Percentiles rank a stretch among this genome's conserved stretches.
These are phyloP conservation scores for Crithidia mellificae DNA, from an alignment of 208 protist genomes.

Conservation along the genomic window DNA sequence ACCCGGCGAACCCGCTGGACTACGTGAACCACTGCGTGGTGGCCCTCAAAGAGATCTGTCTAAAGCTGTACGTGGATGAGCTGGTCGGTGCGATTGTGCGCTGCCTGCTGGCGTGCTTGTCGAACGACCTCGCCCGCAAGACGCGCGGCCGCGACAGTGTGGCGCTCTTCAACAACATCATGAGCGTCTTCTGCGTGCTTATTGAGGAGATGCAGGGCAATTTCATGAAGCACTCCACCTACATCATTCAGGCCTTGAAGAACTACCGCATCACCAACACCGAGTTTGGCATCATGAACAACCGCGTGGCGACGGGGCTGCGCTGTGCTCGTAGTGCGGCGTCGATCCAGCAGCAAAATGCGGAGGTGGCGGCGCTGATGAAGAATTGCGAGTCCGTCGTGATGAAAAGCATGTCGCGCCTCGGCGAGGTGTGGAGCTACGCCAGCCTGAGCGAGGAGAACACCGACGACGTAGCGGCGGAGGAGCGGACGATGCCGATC, in stretches of 20 bases:
- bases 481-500: conserved; percentile 60
- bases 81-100: conserved; percentile 82
- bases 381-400: conserved; percentile 68
- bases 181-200: conserved; percentile 75
- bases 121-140: conserved; percentile 28
- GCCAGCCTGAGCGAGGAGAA: conserved; percentile 49
- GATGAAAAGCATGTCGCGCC: conserved; percentile 47
- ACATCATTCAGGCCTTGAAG: conserved; percentile 73
- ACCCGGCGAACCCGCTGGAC: conserved; percentile 48
- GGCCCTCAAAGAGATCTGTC: conserved; percentile 68
- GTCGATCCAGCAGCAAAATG: conserved; percentile 41
- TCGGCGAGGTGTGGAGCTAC: conserved; percentile 67
- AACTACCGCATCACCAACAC: conserved; percentile 57
- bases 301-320: conserved; percentile 46
- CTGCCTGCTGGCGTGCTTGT: conserved; percentile 55
- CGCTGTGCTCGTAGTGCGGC: conserved; percentile 42
- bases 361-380: conserved; percentile 51
- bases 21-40: conserved; percentile 57
- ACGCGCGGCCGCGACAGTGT: conserved; percentile 28
- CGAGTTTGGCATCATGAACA: conserved; percentile 69
- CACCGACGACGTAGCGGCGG: conserved; percentile 21
- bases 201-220: conserved; percentile 65
- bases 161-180: conserved; percentile 58
- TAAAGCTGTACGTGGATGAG: conserved; percentile 71
- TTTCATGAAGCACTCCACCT: conserved; percentile 78